phyloP scores from a whole-genome alignment of 2,329 filamentous ascomycete genomes.

The Anthostomella pinea region DNA sequence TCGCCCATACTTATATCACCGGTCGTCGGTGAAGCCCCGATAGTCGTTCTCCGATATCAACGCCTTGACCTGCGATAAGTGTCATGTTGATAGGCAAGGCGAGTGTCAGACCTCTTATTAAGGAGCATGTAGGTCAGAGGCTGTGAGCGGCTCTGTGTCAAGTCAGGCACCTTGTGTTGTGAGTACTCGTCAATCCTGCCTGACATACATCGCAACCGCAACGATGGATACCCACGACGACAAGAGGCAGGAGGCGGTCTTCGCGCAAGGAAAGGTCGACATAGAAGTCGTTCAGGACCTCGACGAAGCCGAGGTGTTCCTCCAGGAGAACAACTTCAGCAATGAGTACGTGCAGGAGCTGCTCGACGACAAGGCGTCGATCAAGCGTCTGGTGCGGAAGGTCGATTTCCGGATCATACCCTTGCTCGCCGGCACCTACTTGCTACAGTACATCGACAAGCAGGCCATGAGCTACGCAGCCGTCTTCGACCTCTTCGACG shows the following conservation, averaged over 20 bases:
- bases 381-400: constrained; percentile 36
- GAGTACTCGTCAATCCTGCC: no score
- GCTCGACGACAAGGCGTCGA: constrained; percentile 38
- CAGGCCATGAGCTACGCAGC: constrained; percentile 52
- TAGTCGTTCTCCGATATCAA: neutral
- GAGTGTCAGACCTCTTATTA: no score
- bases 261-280: constrained; percentile 3
- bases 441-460: constrained; percentile 57
- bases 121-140: no score
- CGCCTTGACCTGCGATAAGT: no score
- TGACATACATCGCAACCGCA: neutral
- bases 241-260: constrained; percentile 1
- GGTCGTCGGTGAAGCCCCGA: neutral
- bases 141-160: no score
- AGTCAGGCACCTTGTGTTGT: no score
- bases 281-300: constrained; percentile 30
- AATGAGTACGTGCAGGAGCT: constrained; percentile 41
- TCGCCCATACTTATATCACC: neutral
- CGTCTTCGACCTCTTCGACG: constrained; percentile 52
- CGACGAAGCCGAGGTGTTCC: constrained; percentile 47
- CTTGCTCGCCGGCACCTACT: constrained; percentile 47
- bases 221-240: constrained; percentile 7
- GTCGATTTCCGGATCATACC: constrained; percentile 51
- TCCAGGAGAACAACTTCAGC: constrained; percentile 45
- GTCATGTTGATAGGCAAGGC: no score